phyloP scores from a whole-genome alignment of 352 stramenopile genomes.

The Pythium rishiriense region DNA sequence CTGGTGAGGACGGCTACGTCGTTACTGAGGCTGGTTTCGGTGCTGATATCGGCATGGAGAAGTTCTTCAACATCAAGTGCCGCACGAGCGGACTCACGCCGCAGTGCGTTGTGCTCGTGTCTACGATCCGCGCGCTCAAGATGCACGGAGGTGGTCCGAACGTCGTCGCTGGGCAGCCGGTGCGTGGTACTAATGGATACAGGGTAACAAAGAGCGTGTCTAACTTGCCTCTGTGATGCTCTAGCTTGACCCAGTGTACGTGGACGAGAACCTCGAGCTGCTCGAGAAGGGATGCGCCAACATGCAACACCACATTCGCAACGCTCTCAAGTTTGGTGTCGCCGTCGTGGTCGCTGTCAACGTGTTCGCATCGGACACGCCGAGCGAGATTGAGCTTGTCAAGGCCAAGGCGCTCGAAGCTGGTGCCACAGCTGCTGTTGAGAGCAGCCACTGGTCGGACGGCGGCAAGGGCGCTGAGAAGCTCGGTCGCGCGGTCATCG shows the following conservation, averaged over 20 bases:
- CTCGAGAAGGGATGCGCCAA: slow-evolving; percentile 92
- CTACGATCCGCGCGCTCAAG: slow-evolving; percentile 98
- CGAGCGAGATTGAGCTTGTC: slow-evolving; percentile 93
- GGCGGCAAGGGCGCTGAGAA: slow-evolving; percentile 89
- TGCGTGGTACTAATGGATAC: slow-evolving; percentile 33
- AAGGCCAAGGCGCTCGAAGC: slow-evolving; percentile 89
- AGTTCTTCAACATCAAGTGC: slow-evolving; percentile 99
- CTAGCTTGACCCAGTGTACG: slow-evolving; percentile 90
- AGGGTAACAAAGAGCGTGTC: background rate
- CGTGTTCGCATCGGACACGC: slow-evolving; percentile 68
- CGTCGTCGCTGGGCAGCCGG: slow-evolving; percentile 92
- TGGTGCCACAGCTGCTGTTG: slow-evolving; percentile 94
- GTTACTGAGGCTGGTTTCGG: slow-evolving; percentile 99
- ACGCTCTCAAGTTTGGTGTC: slow-evolving; percentile 94
- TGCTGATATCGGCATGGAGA: slow-evolving; percentile 96
- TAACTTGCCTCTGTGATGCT: background rate
- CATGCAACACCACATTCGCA: slow-evolving; percentile 96
- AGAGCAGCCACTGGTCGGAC: slow-evolving; percentile 88
- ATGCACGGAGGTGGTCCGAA: slow-evolving; percentile 98
- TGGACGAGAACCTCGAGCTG: slow-evolving; percentile 95
- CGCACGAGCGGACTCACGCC: slow-evolving; percentile 93
- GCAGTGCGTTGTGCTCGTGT: slow-evolving; percentile 97
- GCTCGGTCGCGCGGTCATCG: slow-evolving; percentile 91
- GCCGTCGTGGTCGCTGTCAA: slow-evolving; percentile 96
- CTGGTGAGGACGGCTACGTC: slow-evolving; percentile 95